Conservation (phyloP, 225 moss, liverwort and hornwort species). For the Marchantia polymorpha region DNA sequence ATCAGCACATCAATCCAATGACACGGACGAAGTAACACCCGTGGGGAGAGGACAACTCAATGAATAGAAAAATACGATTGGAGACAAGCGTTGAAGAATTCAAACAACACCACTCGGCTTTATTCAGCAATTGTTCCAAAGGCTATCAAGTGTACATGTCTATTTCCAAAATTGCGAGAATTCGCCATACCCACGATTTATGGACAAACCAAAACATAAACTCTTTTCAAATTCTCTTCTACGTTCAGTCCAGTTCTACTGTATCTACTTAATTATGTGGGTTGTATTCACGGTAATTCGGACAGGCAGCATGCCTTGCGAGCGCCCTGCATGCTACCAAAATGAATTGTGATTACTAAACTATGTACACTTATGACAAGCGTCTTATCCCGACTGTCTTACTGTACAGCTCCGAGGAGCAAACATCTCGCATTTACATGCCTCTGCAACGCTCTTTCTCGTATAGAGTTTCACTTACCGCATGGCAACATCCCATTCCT, state of each 20-base stretch:
- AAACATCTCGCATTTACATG: slow-evolving; percentile 18
- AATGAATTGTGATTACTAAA: not conserved
- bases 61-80: not conserved
- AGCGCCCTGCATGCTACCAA: not conserved
- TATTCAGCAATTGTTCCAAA: not conserved
- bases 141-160: not conserved
- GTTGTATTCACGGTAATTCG: slow-evolving; percentile 5
- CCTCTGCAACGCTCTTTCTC: slow-evolving; percentile 6
- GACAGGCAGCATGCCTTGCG: not conserved
- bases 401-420: slow-evolving; percentile 12
- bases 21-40: too few relatives aligned
- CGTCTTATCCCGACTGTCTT: not conserved
- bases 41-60: not conserved
- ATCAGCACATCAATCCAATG: too few relatives aligned
- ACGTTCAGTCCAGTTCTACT: not conserved
- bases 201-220: not conserved
- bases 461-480: not conserved
- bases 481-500: not conserved
- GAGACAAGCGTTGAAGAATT: not conserved
- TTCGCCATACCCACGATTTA: not conserved
- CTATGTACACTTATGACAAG: slow-evolving; percentile 7
- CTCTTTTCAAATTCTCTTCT: not conserved
- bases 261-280: slow-evolving; percentile 4
- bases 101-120: slow-evolving; percentile 11
- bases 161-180: slow-evolving; percentile 8